Conservation (phyloP, 352 stramenopile species). For the Phytophthora citricola region DNA sequence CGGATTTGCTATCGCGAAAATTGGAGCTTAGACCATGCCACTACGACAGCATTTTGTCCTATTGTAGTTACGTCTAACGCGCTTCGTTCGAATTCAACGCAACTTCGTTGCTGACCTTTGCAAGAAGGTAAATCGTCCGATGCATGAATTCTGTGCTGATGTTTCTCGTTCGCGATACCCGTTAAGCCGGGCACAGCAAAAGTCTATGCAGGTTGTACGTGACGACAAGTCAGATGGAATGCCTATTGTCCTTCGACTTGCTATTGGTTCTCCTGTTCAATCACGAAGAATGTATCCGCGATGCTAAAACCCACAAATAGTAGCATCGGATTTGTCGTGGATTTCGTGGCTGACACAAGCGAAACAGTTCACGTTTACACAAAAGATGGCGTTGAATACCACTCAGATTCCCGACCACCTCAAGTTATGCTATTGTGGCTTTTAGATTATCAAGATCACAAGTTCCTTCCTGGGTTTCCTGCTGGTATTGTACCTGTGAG, state of each 20-base stretch:
- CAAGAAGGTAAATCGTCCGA: neutral
- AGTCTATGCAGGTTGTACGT: neutral
- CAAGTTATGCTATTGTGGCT: neutral
- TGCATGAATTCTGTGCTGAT: slow-evolving; percentile 2
- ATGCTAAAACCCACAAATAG: slow-evolving; percentile 1
- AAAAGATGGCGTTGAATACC: neutral
- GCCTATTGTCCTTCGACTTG: neutral
- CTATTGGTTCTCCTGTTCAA: neutral
- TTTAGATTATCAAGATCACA: neutral
- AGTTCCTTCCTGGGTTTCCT: neutral
- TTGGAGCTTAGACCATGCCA: neutral
- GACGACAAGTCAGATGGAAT: slow-evolving; percentile 6
- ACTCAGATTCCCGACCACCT: neutral
- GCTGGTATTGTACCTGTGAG: neutral
- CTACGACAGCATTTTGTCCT: neutral
- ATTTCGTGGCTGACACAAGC: too few species aligned
- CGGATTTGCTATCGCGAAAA: neutral
- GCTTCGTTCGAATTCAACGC: slow-evolving; percentile 4
- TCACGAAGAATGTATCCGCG: slow-evolving; percentile 3
- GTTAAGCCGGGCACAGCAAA: neutral
- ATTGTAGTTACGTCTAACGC: slow-evolving; percentile 1
- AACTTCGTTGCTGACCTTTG: neutral
- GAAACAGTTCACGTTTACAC: neutral
- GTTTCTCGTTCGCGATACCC: neutral
- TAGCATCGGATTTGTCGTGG: slow-evolving; percentile 3